Evolutionary conservation across 352 stramenopile species (phyloP).

Genomic region (Pythium monospermum): DNA sequence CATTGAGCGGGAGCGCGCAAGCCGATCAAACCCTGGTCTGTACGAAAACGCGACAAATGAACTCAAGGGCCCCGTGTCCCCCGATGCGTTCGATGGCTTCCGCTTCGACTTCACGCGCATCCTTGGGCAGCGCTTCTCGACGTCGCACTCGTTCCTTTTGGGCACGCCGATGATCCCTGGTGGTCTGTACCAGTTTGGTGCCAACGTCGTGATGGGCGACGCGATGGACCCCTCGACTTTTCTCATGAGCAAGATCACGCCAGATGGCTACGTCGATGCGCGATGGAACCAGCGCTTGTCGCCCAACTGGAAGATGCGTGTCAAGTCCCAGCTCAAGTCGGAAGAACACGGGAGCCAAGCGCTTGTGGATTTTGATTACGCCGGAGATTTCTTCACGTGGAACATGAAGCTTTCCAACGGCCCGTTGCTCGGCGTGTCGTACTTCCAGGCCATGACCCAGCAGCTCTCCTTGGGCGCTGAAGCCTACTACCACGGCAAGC

Average conservation of each 20-base stretch:
- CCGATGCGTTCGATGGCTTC: conserved; percentile 82
- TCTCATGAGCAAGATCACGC: conserved; percentile 84
- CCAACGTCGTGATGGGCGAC: conserved; percentile 75
- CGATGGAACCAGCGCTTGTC: conserved; percentile 82
- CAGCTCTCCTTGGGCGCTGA: conserved; percentile 76
- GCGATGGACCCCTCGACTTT: conserved; percentile 78
- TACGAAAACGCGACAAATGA: conserved; percentile 85
- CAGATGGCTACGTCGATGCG: conserved; percentile 78
- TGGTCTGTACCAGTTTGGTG: conserved; percentile 82
- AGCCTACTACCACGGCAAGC: conserved; percentile 87
- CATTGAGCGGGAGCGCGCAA: conserved; percentile 69
- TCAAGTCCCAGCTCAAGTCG: conserved; percentile 80
- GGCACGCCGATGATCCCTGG: conserved; percentile 81
- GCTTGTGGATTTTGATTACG: conserved; percentile 80
- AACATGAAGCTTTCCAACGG: conserved; percentile 90
- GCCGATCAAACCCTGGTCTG: conserved; percentile 72
- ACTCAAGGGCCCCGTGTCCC: conserved; percentile 72
- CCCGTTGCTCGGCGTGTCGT: conserved; percentile 76
- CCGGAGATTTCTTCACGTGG: conserved; percentile 80
- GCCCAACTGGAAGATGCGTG: conserved; percentile 75
- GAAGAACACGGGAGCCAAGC: conserved; percentile 76
- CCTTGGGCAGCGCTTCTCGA: conserved; percentile 73
- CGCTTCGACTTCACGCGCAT: conserved; percentile 86
- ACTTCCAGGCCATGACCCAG: conserved; percentile 84
- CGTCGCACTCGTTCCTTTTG: conserved; percentile 79